phyloP scores from a whole-genome alignment of 2,329 filamentous ascomycete genomes.

The Daldinia sp. region DNA sequence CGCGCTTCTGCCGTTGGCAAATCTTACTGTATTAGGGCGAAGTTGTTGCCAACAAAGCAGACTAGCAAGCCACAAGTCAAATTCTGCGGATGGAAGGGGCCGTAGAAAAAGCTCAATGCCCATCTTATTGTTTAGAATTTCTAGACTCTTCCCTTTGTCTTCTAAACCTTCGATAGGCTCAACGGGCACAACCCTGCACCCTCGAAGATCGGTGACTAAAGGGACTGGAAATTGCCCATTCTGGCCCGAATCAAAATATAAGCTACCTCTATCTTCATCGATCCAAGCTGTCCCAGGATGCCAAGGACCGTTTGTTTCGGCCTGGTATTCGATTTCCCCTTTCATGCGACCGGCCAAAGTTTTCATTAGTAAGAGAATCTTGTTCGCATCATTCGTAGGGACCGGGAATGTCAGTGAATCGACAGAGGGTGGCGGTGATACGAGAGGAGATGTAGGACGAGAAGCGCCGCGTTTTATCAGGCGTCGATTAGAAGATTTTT shows the following conservation, averaged over 20 bases:
- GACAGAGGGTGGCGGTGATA: constrained; percentile 63
- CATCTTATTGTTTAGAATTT: constrained; percentile 62
- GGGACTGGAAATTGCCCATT: constrained; percentile 70
- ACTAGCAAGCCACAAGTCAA: constrained; percentile 82
- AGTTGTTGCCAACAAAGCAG: constrained; percentile 84
- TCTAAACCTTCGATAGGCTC: constrained; percentile 60
- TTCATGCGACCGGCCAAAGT: constrained; percentile 80
- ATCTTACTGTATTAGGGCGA: constrained; percentile 65
- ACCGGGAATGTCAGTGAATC: constrained; percentile 68
- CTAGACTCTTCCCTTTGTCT: constrained; percentile 58
- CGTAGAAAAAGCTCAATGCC: constrained; percentile 70
- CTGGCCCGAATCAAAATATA: constrained; percentile 78
- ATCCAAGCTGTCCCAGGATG: constrained; percentile 77
- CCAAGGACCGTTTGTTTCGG: constrained; percentile 69
- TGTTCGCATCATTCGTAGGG: constrained; percentile 73
- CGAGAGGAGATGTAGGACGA: constrained; percentile 65
- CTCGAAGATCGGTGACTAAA: constrained; percentile 76
- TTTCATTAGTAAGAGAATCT: constrained; percentile 79
- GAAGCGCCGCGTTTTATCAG: constrained; percentile 64
- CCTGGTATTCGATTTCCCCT: constrained; percentile 77
- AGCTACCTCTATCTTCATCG: constrained; percentile 75
- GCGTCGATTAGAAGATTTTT: constrained; percentile 58
- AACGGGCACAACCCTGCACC: constrained; percentile 72
- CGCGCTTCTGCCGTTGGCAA: constrained; percentile 54
- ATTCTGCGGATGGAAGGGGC: constrained; percentile 70